Percentiles rank a stretch among this genome's conserved stretches.
phyloP scores from a whole-genome alignment of 1,284 basidiomycete genomes.

The Kalmanozyma brasiliensis region DNA sequence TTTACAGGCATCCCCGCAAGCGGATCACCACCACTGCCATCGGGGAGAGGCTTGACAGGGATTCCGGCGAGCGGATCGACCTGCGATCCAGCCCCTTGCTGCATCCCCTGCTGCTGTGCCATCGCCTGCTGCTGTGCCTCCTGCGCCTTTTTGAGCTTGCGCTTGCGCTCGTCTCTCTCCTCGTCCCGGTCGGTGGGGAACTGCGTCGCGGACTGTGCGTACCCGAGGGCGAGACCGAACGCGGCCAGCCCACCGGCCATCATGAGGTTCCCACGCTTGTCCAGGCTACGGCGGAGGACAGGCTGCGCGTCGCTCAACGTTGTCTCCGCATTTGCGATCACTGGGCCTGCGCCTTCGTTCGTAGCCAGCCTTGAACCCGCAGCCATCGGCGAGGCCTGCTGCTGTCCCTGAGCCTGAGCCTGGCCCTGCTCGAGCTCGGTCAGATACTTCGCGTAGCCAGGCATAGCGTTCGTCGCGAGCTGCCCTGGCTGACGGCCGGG shows the following conservation, averaged over 20 bases:
- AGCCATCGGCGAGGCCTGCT: too few species aligned
- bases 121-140: constrained; percentile 8
- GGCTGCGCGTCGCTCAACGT: constrained; percentile 6
- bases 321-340: too few species aligned
- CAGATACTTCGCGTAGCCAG: constrained; percentile 26
- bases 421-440: constrained; percentile 18
- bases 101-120: neutral
- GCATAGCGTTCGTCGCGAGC: constrained; percentile 38
- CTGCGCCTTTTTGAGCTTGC: constrained; percentile 18
- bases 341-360: too few species aligned
- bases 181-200: constrained; percentile 33
- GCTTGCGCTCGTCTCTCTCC: constrained; percentile 25
- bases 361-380: too few species aligned
- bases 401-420: neutral
- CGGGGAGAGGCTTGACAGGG: constrained; percentile 1
- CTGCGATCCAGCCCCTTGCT: neutral
- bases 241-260: neutral
- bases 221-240: constrained; percentile 12
- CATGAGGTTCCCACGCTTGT: constrained; percentile 15
- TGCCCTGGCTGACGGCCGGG: constrained; percentile 30
- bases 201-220: constrained; percentile 19
- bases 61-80: constrained; percentile 5
- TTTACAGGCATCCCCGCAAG: neutral
- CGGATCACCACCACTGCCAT: neutral
- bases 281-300: constrained; percentile 23